Base-by-base conservation (phyloP, 2,329 filamentous ascomycete genomes). In the Thermothelomyces thermophilus region DNA sequence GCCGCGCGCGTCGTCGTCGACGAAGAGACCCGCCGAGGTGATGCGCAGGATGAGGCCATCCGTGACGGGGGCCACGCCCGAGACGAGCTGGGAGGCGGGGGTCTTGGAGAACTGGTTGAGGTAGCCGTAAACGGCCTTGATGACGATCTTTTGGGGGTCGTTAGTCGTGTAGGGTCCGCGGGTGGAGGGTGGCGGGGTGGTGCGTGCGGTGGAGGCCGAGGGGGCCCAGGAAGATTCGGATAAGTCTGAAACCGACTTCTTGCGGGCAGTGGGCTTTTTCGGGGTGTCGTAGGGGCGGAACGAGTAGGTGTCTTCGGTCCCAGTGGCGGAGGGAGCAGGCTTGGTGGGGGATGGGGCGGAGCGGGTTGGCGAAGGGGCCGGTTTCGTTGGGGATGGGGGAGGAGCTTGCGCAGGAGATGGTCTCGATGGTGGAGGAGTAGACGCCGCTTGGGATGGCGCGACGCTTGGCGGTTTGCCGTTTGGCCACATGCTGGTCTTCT, bases 71-170 rank as follows among this genome's bases (percentile, higher is more conserved):
- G 86, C 87, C 43, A 87, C 73, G n/a, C 87, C 88, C 0, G 89
- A 88, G 31, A 95, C 77, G 48, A 98, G 79, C 66, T 95, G 87
- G 14, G 89, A 90, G n/a, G 87, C 82, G 0, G 93, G 91, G n/a
- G 86, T 90, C 63, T 85, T 87, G 58, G 87, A 83, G 61, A 88
- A 95, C 51, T 87, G 80, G 66, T 94, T 93, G 68, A 90, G 90
- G 74, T 95, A 97, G 49, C 86, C 77, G 65, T 95, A 97, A 3
- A 97, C 93, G 10, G 85, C 93, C 63, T 86, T 86, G 68, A 98
- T 91, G 55, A 95, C 84, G 64, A 98, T 93, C 76, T 98, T 98
- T 71, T 95, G 83, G 0, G 91, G 90, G 64, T 97, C 89, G 57
- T 87, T 87, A 24, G 90, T 96, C 31, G 82, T 79, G 68, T 96